Evolutionary conservation across 1,284 basidiomycete genomes (phyloP), one percentile per base, ranked within the genome.

Genomic region (Xanthoconium separans): DNA sequence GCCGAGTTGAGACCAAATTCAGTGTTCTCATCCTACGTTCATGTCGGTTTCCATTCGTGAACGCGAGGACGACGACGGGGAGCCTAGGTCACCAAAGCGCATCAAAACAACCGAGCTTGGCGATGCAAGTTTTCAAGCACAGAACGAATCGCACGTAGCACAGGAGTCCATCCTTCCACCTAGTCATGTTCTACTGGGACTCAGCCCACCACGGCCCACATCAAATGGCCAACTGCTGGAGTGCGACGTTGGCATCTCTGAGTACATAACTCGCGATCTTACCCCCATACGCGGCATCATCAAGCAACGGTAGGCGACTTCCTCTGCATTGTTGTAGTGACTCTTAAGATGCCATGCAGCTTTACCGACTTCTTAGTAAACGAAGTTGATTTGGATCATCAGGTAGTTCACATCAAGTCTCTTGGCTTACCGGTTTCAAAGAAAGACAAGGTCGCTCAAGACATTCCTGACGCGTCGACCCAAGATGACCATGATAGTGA

Each of bases 291-390:
- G 87, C 47, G 95, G 92, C 9, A 95, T 97, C 65, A 96, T 98
- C 70, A 98, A 98, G 73, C 94, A 97, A 73, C 80, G 94, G 94
- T 93, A 57, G 57, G 78, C 51, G 12, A 41, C 47, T 51, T 40
- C 47, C 29, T 51, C 39, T 29, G 39, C 41, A 20, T 39, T 43
- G 47, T 44, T 18, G 49, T 39, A 44, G 50, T 56, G 40, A 59
- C n/a, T 43, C 40, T 45, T 47, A 51, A 55, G 51, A 51, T 36
- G 44, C 22, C 24, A 15, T 58, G 29, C 59, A 96, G 95, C 63
- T 97, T 97, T 70, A 95, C 94, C 37, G 95, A 98, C 73, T 98
- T 98, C 68, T 66, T 97, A 59, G 95, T 98, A 27, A 89, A 83
- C 65, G 95, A 98, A 73, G 87, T 98, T 42, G 85, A 91, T 61